Evolutionary conservation across 371 early-diverging fungal species (phyloP).

Genomic region (Lichtheimia ornata): DNA sequence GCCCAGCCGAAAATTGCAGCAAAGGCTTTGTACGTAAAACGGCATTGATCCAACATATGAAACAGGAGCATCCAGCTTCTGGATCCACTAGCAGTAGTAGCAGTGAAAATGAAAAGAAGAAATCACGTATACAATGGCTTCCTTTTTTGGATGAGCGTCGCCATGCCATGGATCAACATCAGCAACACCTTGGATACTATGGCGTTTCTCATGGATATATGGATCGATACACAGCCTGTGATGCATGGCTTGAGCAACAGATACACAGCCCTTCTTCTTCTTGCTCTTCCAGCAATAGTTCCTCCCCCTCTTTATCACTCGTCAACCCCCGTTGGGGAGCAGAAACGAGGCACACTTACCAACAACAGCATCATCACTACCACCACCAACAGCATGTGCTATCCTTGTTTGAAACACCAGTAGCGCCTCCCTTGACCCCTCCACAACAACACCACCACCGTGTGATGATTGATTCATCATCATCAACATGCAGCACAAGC

Average conservation of each 20-base stretch:
- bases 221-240: no score
- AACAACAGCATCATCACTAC: background rate
- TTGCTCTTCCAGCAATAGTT: no score
- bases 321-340: no score
- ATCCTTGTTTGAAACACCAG: conserved; percentile 3
- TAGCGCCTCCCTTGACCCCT: conserved; percentile 2
- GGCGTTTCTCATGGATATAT: no score
- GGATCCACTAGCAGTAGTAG: background rate
- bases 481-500: no score
- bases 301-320: no score
- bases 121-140: conserved; percentile 44
- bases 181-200: no score
- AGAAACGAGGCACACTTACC: no score
- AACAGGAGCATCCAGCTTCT: conserved; percentile 31
- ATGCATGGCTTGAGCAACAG: no score
- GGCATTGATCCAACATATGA: conserved; percentile 68
- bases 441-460: no score
- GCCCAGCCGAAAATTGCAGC: conserved; percentile 56
- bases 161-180: no score
- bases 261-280: no score
- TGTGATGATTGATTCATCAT: background rate
- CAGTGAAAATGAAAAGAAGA: conserved; percentile 21
- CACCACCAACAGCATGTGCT: conserved; percentile 5
- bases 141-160: conserved; percentile 43
- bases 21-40: conserved; percentile 73